Percentiles rank a stretch among this genome's conserved stretches.
Evolutionary conservation across 345 rosid genomes (phyloP).

Genomic region (Lepidium didymum): DNA sequence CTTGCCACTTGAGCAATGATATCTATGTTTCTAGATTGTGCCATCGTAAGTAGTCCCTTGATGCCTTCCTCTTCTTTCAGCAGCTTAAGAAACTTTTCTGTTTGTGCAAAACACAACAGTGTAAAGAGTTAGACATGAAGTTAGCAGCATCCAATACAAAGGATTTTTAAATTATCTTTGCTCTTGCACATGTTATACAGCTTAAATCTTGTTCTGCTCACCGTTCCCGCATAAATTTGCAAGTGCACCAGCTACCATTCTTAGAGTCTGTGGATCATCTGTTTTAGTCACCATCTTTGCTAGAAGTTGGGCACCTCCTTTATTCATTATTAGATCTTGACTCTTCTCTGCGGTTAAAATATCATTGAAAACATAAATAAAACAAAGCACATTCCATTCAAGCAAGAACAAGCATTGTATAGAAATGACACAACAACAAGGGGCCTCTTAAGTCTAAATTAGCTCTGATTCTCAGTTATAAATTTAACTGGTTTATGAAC

Average conservation of each 20-base stretch:
- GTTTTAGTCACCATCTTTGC: conserved; percentile 67
- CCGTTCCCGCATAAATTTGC: conserved; percentile 96
- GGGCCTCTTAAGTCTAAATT: background rate
- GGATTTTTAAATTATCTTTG: background rate
- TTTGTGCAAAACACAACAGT: conserved; percentile 2
- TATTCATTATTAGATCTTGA: conserved; percentile 81
- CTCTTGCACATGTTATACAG: background rate
- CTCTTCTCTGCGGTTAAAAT: conserved; percentile 48
- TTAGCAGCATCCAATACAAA: conserved; percentile 7
- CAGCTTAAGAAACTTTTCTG: conserved; percentile 65
- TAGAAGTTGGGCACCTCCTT: conserved; percentile 73
- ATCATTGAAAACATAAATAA: background rate
- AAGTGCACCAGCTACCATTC: conserved; percentile 96
- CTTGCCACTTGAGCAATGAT: conserved; percentile 89
- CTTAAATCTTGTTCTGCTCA: conserved; percentile 26
- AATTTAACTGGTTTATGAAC: background rate
- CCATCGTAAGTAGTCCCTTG: conserved; percentile 68
- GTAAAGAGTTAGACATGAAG: background rate
- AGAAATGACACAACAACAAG: conserved; percentile 1
- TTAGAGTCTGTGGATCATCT: conserved; percentile 78
- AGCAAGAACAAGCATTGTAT: background rate
- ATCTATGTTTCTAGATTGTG: conserved; percentile 49
- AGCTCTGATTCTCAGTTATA: background rate
- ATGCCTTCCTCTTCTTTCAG: conserved; percentile 82
- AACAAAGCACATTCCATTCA: background rate